Base-by-base conservation (phyloP, 2,329 filamentous ascomycete genomes). In the Cladophialophora yegresii region DNA sequence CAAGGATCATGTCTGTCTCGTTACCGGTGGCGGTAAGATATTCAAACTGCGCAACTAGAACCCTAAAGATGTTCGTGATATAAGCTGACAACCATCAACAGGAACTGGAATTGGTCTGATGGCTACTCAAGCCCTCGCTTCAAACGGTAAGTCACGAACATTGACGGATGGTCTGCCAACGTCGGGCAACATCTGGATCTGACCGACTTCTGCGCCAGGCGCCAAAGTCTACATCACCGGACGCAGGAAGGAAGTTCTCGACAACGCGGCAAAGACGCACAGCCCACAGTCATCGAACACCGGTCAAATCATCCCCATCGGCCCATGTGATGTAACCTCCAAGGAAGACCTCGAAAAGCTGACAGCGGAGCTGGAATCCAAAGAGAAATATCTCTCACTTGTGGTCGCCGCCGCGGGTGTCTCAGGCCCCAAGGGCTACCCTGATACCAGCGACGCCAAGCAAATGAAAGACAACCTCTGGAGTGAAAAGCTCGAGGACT, bases 401-500 rank as follows among this genome's bases (percentile, higher is more conserved):
- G 78, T 90, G 1, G 59, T 88, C 50, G 84, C 81, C 75, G 86
- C 85, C 72, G 87, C 88, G 1, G 89, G 89, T 26, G 81, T 90
- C n/a, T 77, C 81, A 0, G 88, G 88, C 0, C 84, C 88, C 1
- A 86, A 87, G 72, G 84, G 82, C 1, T 77, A 80, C 64, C 84
- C 85, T 0, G 78, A 84, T 64, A 71, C 80, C 33, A 74, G 77
- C 8, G 78, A 83, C n/a, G 84, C 85, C 4, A 75, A 75, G 4
- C 78, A 83, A 26, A 77, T 88, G 58, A 85, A 84, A 71, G 76
- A 80, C 54, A 81, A 81, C 70, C 79, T 80, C 7, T 92, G 91
- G 79, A 83, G 90, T 60, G 83, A 88, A 66, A 84, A 71, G 0
- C 81, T 89, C 58, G 85, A 90, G 45, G 84, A 87, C 70, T 92